Evolutionary conservation across 352 stramenopile species (phyloP).

Genomic region (Pythium inflatum): DNA sequence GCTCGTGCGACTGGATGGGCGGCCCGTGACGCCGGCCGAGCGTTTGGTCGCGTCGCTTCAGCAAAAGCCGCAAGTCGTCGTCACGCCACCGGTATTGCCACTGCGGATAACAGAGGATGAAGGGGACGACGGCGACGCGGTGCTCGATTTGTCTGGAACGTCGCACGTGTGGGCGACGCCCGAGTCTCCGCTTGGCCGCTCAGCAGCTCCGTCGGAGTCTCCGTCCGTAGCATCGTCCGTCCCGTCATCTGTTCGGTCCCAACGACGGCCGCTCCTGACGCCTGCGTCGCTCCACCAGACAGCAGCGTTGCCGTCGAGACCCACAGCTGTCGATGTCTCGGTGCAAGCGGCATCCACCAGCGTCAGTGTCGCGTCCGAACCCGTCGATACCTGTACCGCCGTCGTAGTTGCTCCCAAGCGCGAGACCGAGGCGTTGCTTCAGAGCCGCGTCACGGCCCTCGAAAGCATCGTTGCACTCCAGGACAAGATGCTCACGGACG

Average conservation of each 20-base stretch:
- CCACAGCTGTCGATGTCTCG: neutral
- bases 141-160: conserved; percentile 27
- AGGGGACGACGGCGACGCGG: too few species aligned
- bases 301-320: neutral
- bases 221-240: conserved; percentile 1
- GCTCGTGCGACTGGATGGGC: conserved; percentile 53
- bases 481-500: conserved; percentile 49
- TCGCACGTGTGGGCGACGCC: conserved; percentile 15
- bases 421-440: conserved; percentile 37
- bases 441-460: conserved; percentile 54
- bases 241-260: neutral
- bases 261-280: conserved; percentile 18
- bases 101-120: too few species aligned
- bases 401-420: neutral
- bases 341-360: neutral
- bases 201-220: neutral
- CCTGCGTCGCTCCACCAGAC: conserved; percentile 13
- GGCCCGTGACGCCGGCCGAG: conserved; percentile 48
- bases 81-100: too few species aligned
- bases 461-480: conserved; percentile 67
- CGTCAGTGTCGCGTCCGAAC: neutral
- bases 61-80: conserved; percentile 52
- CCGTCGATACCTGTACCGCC: neutral
- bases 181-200: neutral
- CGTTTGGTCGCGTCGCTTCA: conserved; percentile 53